A percentile compares a stretch with the other conserved stretches of the same genome.
phyloP scores from a whole-genome alignment of 192 early-diverging fungal species.

The Anaeromyces robustus region DNA sequence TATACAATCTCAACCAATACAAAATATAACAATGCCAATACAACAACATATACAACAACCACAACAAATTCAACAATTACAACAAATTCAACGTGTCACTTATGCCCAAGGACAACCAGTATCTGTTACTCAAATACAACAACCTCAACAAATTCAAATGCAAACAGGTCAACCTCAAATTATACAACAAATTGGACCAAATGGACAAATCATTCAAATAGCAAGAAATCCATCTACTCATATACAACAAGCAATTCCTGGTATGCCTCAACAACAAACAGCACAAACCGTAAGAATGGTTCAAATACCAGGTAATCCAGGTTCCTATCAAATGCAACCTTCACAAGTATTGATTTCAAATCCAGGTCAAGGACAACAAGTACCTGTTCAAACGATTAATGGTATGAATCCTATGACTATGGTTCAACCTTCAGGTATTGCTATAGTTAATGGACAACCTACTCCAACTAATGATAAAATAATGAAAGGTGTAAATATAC shows the following conservation, averaged over 20 bases:
- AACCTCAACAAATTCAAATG: background rate
- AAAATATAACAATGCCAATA: background rate
- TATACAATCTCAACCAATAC: background rate
- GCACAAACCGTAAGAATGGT: background rate
- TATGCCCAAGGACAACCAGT: background rate
- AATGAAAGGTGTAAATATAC: background rate
- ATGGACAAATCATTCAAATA: background rate
- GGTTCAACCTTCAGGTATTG: background rate
- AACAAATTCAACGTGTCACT: no score
- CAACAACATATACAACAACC: background rate
- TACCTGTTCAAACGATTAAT: background rate
- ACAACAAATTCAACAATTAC: no score
- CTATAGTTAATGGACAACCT: background rate
- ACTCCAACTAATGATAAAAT: background rate
- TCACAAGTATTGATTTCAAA: background rate
- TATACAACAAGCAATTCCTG: background rate
- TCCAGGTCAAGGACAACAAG: background rate
- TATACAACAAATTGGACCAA: background rate
- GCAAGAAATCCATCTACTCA: background rate
- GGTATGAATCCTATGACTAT: background rate
- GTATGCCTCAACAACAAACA: background rate
- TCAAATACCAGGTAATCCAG: background rate
- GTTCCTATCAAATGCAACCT: background rate
- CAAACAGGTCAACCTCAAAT: background rate
- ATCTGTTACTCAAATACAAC: no score